These are phyloP conservation scores for Trichosanthes cucumerina DNA, from an alignment of 306 rosid species.

Conservation along the genomic window DNA sequence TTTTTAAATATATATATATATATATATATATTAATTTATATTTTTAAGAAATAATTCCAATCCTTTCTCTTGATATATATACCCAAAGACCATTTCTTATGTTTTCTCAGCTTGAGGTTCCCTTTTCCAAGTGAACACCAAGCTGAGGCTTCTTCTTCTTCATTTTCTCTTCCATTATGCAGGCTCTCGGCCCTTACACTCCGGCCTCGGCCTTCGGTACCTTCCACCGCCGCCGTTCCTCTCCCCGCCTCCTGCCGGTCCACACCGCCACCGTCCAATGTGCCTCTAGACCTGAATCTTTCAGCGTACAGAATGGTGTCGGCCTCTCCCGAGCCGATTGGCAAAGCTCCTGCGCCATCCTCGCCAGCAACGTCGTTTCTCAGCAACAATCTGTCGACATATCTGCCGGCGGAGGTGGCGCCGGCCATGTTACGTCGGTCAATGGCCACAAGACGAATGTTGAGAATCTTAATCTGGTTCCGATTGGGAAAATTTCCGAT, in stretches of 20 bases:
- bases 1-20: too few species aligned
- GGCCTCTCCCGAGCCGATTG: slow-evolving; percentile 59
- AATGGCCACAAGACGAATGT: slow-evolving; percentile 61
- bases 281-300: slow-evolving; percentile 34
- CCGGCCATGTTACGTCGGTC: slow-evolving; percentile 31
- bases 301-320: slow-evolving; percentile 29
- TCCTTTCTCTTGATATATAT: slow-evolving; percentile 26
- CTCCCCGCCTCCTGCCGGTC: slow-evolving; percentile 12
- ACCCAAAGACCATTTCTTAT: slow-evolving; percentile 9
- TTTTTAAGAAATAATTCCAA: not conserved
- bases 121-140: slow-evolving; percentile 54
- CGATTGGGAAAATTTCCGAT: slow-evolving; percentile 27
- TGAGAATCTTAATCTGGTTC: slow-evolving; percentile 51
- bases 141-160: slow-evolving; percentile 17
- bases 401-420: slow-evolving; percentile 10
- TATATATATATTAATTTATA: too few species aligned
- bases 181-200: slow-evolving; percentile 37
- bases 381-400: slow-evolving; percentile 28
- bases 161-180: slow-evolving; percentile 25
- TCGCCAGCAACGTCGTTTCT: slow-evolving; percentile 61
- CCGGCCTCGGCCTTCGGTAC: slow-evolving; percentile 26
- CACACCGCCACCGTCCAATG: slow-evolving; percentile 30
- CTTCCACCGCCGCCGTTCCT: not conserved
- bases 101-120: slow-evolving; percentile 72
- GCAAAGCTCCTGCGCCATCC: slow-evolving; percentile 89